Conservation (phyloP, 208 protist species). For the Crithidia expoeki region DNA sequence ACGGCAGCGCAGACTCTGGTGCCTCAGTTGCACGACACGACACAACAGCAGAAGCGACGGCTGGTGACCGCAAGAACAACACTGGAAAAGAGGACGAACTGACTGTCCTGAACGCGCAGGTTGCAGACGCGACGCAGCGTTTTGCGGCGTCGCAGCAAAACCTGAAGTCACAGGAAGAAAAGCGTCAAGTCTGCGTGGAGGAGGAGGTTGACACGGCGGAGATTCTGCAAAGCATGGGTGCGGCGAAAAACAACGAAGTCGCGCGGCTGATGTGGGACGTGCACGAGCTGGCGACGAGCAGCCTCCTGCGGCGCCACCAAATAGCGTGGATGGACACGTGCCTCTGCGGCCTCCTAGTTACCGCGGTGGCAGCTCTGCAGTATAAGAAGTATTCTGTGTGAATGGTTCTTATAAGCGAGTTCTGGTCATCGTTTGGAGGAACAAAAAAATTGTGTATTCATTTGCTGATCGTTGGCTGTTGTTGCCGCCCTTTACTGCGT, state of each 20-base stretch:
- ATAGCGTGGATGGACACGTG: constrained; percentile 24
- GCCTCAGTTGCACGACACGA: background rate
- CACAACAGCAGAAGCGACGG: too few species aligned
- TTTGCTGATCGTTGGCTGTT: too few species aligned
- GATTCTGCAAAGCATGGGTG: constrained; percentile 15
- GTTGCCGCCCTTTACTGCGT: too few species aligned
- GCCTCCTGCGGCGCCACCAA: constrained; percentile 15
- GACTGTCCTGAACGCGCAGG: background rate
- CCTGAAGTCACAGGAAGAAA: background rate
- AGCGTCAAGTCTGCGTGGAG: constrained; percentile 3
- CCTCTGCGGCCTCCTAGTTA: constrained; percentile 27
- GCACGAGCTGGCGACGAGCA: constrained; percentile 22
- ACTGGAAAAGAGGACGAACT: constrained; percentile 6
- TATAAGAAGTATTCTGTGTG: constrained; percentile 38
- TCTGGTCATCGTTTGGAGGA: too few species aligned
- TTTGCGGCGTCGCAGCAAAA: background rate
- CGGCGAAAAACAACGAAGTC: background rate
- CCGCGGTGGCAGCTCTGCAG: constrained; percentile 27
- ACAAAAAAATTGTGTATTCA: too few species aligned
- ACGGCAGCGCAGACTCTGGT: background rate
- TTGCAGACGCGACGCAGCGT: background rate
- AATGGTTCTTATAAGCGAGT: too few species aligned
- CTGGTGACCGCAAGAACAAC: background rate
- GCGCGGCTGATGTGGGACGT: constrained; percentile 27
- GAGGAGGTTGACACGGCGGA: constrained; percentile 12